A percentile compares a stretch with the other conserved stretches of the same genome.
Evolutionary conservation across 768 basidiomycete species (phyloP).

Genomic region (Tephrocybe rancida): DNA sequence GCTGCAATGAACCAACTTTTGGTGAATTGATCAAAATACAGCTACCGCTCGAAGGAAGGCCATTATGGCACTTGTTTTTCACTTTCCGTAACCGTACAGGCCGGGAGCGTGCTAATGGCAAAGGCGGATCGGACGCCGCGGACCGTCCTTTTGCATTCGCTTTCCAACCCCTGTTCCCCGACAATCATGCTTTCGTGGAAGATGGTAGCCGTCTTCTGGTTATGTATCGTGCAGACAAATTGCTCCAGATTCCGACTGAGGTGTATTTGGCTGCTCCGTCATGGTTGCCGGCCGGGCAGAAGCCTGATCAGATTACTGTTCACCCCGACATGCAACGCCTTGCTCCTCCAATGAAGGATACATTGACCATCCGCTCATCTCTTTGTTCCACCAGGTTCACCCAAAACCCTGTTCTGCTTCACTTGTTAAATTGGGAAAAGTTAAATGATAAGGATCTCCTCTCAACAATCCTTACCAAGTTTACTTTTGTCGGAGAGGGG

Average conservation of each 20-base stretch:
- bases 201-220: constrained; percentile 88
- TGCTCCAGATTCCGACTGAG: constrained; percentile 60
- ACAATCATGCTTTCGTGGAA: constrained; percentile 76
- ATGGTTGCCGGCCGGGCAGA: constrained; percentile 56
- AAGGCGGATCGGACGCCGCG: constrained; percentile 36
- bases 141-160: constrained; percentile 92
- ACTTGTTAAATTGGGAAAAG: constrained; percentile 80
- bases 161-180: constrained; percentile 85
- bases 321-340: constrained; percentile 64
- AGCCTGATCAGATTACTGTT: constrained; percentile 58
- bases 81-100: constrained; percentile 81
- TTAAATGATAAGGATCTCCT: constrained; percentile 66
- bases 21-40: constrained; percentile 91
- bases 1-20: constrained; percentile 88
- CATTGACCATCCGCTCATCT: constrained; percentile 80
- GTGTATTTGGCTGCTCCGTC: constrained; percentile 76
- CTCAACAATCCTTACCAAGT: constrained; percentile 73
- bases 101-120: constrained; percentile 45
- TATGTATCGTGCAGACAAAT: constrained; percentile 81
- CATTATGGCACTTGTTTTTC: constrained; percentile 91
- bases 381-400: constrained; percentile 93
- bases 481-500: constrained; percentile 91
- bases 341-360: constrained; percentile 75
- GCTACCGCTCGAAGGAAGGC: constrained; percentile 66
- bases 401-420: constrained; percentile 84